Percentiles rank a stretch among this genome's conserved stretches.
Evolutionary conservation across 2,329 filamentous ascomycete species (phyloP).

Genomic region (Curvularia hawaiiensis): DNA sequence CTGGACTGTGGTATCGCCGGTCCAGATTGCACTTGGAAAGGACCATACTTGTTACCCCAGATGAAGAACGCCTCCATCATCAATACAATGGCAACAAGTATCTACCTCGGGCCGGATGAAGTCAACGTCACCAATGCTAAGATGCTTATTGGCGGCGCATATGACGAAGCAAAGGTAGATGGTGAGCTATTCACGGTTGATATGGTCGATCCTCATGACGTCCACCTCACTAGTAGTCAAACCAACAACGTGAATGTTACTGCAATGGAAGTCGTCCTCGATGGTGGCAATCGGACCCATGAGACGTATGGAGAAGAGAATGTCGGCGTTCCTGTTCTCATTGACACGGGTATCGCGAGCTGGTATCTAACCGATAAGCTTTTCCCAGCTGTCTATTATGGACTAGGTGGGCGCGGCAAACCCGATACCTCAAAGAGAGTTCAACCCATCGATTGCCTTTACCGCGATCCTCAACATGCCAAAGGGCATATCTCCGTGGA

Average conservation of each 20-base stretch:
- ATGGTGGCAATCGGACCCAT: not conserved
- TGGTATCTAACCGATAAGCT: not conserved
- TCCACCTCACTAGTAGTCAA: not conserved
- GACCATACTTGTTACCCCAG: not conserved
- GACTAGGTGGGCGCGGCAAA: not conserved
- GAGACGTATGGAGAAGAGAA: not conserved
- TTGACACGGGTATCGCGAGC: not conserved
- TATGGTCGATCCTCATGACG: not conserved
- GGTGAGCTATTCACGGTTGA: not conserved
- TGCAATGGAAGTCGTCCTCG: not conserved
- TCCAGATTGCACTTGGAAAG: not conserved
- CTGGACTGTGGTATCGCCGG: not conserved
- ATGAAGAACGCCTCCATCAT: not conserved
- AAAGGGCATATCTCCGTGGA: not conserved
- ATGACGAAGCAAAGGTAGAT: not conserved
- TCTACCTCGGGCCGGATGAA: constrained; percentile 1
- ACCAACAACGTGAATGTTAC: not conserved
- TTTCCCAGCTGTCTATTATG: not conserved
- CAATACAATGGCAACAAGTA: not conserved
- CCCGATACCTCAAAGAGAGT: no score
- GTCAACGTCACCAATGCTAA: not conserved
- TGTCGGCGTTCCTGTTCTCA: not conserved
- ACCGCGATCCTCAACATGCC: not conserved
- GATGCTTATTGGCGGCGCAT: not conserved
- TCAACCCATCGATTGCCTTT: not conserved